Base-by-base conservation (phyloP, 2,329 filamentous ascomycete species). In the Aspergillus amoenus region DNA sequence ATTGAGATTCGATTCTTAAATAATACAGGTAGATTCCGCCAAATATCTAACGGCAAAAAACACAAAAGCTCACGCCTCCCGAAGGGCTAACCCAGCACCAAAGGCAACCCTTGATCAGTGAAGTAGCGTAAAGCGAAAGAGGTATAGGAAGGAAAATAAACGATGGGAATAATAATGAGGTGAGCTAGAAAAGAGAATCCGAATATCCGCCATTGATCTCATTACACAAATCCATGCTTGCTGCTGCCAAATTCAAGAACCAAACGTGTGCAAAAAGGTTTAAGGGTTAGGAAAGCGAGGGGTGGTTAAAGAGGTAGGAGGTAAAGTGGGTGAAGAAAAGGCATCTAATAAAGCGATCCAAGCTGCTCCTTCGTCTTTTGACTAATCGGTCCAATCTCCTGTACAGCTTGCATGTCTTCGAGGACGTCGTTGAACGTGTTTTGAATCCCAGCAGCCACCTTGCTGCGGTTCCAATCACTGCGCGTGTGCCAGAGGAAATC, bases 401-500 rank as follows among this genome's bases (percentile, higher is more conserved):
- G 73, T 59, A 87, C 84, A 61, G 85, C 81, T 22, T 74, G 73
- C 79, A 88, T 88, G 30, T 82, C 81, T 5, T 63, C 60, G 59
- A 88, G 82, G 3, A 78, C 79, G 30, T 87, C 85, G 65, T 95
- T 93, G 72, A 96, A 96, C 4, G 89, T 85, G 15, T 82, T 79
- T 42, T 79, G 80, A 39, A 95, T 82, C 39, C 81, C 77, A 45
- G 77, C 78, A 13, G 88, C 81, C 13, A 96, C 92, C 65, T 82
- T 81, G 66, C 86, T 88, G 43, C 94, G 85, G 74, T 99, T 94
- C 85, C 90, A 94, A 68, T 95, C 88, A 47, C 85, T 82, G 49
- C 92, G 84, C 59, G 83, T 84, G 59, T 82, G 82, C 94, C 94
- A 99, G 44, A 97, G 84, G 61, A 88, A 86, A 59, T 93, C 89